phyloP scores from a whole-genome alignment of 2,329 filamentous ascomycete species.

The Fusarium floridanum region DNA sequence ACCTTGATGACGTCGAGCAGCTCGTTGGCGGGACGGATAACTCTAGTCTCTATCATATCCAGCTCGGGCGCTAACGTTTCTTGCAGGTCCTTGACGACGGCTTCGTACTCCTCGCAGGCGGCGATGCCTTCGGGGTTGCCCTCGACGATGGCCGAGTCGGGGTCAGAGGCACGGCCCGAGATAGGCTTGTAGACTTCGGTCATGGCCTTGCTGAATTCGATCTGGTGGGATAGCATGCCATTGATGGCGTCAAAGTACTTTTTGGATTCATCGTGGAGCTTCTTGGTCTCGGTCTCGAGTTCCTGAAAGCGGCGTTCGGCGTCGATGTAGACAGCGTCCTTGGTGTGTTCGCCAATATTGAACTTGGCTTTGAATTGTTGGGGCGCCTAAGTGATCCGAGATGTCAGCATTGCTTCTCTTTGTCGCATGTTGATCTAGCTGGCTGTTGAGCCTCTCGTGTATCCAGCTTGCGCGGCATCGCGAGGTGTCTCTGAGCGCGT shows the following conservation, averaged over 20 bases:
- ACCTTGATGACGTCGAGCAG: constrained; percentile 95
- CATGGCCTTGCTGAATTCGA: constrained; percentile 97
- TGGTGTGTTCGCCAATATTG: constrained; percentile 95
- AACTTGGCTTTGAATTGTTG: constrained; percentile 93
- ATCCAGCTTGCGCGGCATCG: constrained; percentile 3
- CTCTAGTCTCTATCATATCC: constrained; percentile 94
- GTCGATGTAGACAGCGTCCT: constrained; percentile 94
- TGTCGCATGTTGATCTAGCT: neutral
- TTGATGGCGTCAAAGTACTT: constrained; percentile 99
- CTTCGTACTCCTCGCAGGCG: constrained; percentile 96
- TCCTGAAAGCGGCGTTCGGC: constrained; percentile 94
- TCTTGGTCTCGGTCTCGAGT: constrained; percentile 95
- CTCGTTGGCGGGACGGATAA: constrained; percentile 94
- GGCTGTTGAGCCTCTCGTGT: neutral
- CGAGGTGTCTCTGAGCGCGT: constrained; percentile 32
- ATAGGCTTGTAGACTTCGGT: constrained; percentile 98
- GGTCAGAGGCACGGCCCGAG: constrained; percentile 94
- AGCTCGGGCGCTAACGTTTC: constrained; percentile 90
- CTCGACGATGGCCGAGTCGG: constrained; percentile 82
- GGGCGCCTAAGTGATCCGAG: constrained; percentile 71
- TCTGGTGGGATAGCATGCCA: constrained; percentile 96
- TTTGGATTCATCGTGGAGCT: constrained; percentile 94
- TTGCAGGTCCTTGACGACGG: constrained; percentile 89
- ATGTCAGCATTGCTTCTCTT: constrained; percentile 12
- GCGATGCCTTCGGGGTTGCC: constrained; percentile 93